Evolutionary conservation across 2,329 filamentous ascomycete genomes (phyloP).

Genomic region (Exophiala mesophila): DNA sequence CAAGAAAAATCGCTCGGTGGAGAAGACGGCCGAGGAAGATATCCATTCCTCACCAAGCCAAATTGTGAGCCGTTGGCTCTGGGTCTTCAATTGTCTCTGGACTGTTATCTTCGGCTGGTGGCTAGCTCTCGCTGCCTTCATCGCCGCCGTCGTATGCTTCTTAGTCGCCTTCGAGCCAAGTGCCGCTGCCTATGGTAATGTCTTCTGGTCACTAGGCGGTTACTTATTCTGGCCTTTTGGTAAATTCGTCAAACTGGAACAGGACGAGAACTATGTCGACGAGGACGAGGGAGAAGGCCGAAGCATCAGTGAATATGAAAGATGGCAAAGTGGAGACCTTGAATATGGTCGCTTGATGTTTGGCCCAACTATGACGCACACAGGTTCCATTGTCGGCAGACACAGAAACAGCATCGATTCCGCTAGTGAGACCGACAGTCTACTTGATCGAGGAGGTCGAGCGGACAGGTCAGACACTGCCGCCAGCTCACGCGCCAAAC

Average conservation of each 20-base stretch:
- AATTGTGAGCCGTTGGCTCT: conserved; percentile 75
- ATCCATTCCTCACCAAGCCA: conserved; percentile 93
- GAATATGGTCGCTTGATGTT: conserved; percentile 96
- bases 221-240: conserved; percentile 97
- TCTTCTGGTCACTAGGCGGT: conserved; percentile 75
- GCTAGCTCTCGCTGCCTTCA: conserved; percentile 71
- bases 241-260: conserved; percentile 87
- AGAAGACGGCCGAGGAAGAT: conserved; percentile 91
- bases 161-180: conserved; percentile 73
- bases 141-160: conserved; percentile 73
- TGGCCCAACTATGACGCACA: conserved; percentile 66
- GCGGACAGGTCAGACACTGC: conserved; percentile 41
- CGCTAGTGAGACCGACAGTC: conserved; percentile 79
- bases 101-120: conserved; percentile 93
- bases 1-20: conserved; percentile 94
- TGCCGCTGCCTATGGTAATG: conserved; percentile 75
- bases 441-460: conserved; percentile 66
- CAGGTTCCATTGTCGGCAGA: conserved; percentile 69
- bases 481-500: conserved; percentile 54
- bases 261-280: conserved; percentile 88
- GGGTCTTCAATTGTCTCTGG: conserved; percentile 87
- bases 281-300: conserved; percentile 94
- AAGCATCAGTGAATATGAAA: conserved; percentile 97
- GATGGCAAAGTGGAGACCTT: conserved; percentile 96
- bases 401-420: conserved; percentile 87